These are phyloP conservation scores for Colletotrichum sublineola DNA, from an alignment of 2,329 filamentous ascomycete species.

Conservation along the genomic window DNA sequence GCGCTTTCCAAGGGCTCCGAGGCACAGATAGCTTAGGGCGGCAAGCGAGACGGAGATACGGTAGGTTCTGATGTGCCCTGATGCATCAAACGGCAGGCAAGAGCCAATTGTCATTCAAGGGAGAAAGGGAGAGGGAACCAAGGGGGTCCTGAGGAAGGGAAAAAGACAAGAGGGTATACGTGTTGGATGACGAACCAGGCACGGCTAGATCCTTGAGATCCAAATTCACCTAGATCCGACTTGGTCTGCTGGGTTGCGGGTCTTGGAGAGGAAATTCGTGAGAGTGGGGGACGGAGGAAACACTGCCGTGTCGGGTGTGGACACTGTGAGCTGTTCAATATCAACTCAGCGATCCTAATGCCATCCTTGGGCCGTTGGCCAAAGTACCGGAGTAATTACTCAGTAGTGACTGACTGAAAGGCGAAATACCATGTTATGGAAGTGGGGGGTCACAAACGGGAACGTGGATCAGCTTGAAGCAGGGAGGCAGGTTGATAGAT, in stretches of 20 bases:
- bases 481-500: conserved; percentile 11
- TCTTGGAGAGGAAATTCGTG: not conserved
- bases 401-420: not conserved
- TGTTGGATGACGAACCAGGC: conserved; percentile 17
- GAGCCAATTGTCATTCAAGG: conserved; percentile 24
- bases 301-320: not conserved
- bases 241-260: conserved; percentile 9
- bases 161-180: conserved; percentile 9
- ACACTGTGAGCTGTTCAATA: not conserved
- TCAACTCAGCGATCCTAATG: conserved; percentile 23
- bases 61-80: not conserved
- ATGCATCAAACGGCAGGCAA: not conserved
- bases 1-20: conserved; percentile 15
- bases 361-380: not conserved
- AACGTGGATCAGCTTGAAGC: conserved; percentile 25
- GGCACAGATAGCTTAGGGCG: conserved; percentile 16
- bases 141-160: conserved; percentile 18
- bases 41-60: conserved; percentile 16
- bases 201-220: not conserved
- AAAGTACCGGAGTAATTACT: not conserved
- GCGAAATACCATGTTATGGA: conserved; percentile 17
- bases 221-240: not conserved
- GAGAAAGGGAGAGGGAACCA: conserved; percentile 21
- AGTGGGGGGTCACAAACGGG: conserved; percentile 5
- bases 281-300: conserved; percentile 7